Evolutionary conservation across 1,284 basidiomycete species (phyloP), one percentile per base, ranked within the genome.

Genomic region (Athelia psychrophila): DNA sequence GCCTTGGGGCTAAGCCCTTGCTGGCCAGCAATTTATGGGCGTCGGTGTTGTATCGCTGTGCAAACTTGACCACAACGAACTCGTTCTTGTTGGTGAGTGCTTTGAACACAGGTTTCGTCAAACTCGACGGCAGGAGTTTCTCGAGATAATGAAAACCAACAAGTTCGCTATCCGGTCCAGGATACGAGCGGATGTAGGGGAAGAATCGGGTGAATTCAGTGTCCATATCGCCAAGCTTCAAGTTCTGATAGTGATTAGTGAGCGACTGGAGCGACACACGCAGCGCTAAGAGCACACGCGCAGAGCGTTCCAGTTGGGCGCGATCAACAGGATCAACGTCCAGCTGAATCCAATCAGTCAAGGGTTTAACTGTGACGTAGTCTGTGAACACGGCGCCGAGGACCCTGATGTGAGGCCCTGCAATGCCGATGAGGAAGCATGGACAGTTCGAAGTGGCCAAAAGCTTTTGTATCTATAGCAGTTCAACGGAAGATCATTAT

Each of bases 21-120:
- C 6, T 33, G 2, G 51, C 59, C 51, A 63, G 51, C 3, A 5
- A 0, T 2, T 3, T 19, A 24, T 65, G 61, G 0, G 38, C 49
- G 8, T 50, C 49, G 4, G 0, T 42, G 4, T 59, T 44, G 9
- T 64, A 62, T 20, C 57, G 48, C 0, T 53, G 54, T 13, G 60
- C 52, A 3, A 62, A 64, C 32, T 62, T 60, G 12, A 62, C 48
- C 13, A 62, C 48, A 3, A 62, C n/a, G 6, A 42, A 22, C 38
- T 6, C 8, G 38, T n/a, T 9, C 6, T 22, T 22, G 20, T n/a
- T 9, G 20, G 6, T 16, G 38, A 18, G n/a, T 9, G 38, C 38
- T n/a, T 18, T 22, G 20, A 18, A 42, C n/a, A 42, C 38, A n/a
- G 38, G n/a, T n/a, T 42, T 42, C 6, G n/a, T 42, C 38, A 8